A percentile compares a stretch with the other conserved stretches of the same genome.
Conservation (phyloP, 1,284 basidiomycete genomes). For the Flammula alnicola region DNA sequence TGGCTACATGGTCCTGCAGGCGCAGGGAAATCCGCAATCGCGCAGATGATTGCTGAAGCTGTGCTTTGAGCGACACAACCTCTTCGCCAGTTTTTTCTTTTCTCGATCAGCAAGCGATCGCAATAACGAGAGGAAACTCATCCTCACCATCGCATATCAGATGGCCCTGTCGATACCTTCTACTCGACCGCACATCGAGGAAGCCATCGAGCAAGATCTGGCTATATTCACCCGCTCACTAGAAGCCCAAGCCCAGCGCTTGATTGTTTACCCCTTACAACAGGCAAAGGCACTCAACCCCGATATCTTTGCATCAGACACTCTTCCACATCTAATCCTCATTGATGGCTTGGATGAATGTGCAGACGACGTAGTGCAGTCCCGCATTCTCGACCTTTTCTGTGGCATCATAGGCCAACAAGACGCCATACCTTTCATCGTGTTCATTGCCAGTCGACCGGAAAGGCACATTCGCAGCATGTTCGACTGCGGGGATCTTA, state of each 20-base stretch:
- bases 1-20: conserved; percentile 31
- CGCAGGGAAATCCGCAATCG: conserved; percentile 32
- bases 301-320: background rate
- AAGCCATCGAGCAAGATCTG: conserved; percentile 15
- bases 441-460: conserved; percentile 28
- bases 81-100: conserved; percentile 26
- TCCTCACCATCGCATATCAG: conserved; percentile 31
- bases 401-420: background rate
- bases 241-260: conserved; percentile 12
- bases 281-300: background rate
- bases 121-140: conserved; percentile 16
- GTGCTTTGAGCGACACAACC: background rate
- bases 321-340: no score
- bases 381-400: conserved; percentile 3
- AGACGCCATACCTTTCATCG: conserved; percentile 12
- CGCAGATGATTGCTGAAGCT: conserved; percentile 20
- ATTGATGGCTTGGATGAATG: conserved; percentile 26
- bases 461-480: no score
- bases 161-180: conserved; percentile 20
- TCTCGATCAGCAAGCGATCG: conserved; percentile 13
- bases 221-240: conserved; percentile 19
- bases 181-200: conserved; percentile 15
- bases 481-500: no score
- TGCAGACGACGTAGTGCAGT: conserved; percentile 1
- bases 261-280: conserved; percentile 22